Evolutionary conservation across 345 rosid genomes (phyloP), one percentile per base, ranked within the genome.

Genomic region (Anacardium occidentale): DNA sequence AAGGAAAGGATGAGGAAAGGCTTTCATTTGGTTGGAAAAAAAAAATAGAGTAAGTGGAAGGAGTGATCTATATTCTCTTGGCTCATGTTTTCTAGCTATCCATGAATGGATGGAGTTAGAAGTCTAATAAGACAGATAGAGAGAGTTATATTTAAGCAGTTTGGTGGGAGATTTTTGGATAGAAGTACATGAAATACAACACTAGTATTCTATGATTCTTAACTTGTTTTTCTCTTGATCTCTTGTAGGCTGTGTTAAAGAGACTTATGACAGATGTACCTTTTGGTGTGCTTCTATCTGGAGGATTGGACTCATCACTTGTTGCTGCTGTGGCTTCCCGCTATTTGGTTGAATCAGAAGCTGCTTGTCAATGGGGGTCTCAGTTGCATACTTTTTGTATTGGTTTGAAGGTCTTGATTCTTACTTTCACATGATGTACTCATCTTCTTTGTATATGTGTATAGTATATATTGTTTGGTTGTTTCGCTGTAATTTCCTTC

Each of bases 201-300:
- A 51, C 37, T 29, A 18, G 18, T 29, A 1, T 29, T 29, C 32
- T 29, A 29, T 29, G 32, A 29, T 37, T 37, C 42, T 37, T 37
- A 37, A 66, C 45, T 34, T 44, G 47, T 10, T 62, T 21, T 34
- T 71, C 14, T 13, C 24, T 20, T 71, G 42, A 68, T 61, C 62
- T 45, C 18, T 9, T 74, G 70, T 79, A 91, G 94, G 97, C 97
- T 81, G 94, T 91, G 60, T 53, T 83, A 59, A 91, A 89, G 76
- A 79, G 97, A 77, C 92, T 91, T 64, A 91, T 91, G 94, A 89
- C 97, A 6, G 97, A 91, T 81, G 97, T 91, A 42, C 94, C 97
- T 50, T 91, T 91, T 80, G 97, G 97, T 58, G 97, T 91, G 58
- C 94, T 91, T 52, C 80, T 89, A 53, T 91, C 97, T 75, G 97